Conservation (phyloP, 345 rosid species). For the Lenwebbia sp. region DNA sequence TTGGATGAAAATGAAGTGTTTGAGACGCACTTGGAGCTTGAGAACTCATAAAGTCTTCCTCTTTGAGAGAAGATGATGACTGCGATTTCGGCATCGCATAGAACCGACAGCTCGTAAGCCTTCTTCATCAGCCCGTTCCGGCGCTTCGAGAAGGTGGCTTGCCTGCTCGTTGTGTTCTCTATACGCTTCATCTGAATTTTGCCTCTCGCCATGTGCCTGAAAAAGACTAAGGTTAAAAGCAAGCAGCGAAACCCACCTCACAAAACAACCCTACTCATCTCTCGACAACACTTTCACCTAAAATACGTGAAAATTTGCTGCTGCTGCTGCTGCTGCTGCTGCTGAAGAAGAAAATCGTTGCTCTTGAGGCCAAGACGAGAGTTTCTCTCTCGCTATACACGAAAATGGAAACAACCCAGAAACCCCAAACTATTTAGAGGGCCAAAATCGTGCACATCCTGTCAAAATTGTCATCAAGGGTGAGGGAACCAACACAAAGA, state of each 20-base stretch:
- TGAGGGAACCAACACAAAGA: background rate
- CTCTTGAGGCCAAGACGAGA: background rate
- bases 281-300: background rate
- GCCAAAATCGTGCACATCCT: background rate
- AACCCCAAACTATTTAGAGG: background rate
- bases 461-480: background rate
- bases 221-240: background rate
- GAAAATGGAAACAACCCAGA: background rate
- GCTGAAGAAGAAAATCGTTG: background rate
- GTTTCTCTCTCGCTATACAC: background rate
- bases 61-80: conserved; percentile 40
- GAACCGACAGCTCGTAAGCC: conserved; percentile 53
- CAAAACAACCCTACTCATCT: background rate
- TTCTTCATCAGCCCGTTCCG: conserved; percentile 50
- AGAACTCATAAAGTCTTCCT: conserved; percentile 33
- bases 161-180: conserved; percentile 44
- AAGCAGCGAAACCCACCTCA: background rate
- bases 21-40: conserved; percentile 34
- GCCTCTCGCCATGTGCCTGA: conserved; percentile 46
- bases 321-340: background rate
- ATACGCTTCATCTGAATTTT: conserved; percentile 48
- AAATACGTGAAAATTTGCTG: background rate
- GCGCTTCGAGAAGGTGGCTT: conserved; percentile 53
- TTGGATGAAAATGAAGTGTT: background rate
- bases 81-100: conserved; percentile 57